phyloP scores from a whole-genome alignment of 805 yeast species.

The Starmerella powellii region DNA sequence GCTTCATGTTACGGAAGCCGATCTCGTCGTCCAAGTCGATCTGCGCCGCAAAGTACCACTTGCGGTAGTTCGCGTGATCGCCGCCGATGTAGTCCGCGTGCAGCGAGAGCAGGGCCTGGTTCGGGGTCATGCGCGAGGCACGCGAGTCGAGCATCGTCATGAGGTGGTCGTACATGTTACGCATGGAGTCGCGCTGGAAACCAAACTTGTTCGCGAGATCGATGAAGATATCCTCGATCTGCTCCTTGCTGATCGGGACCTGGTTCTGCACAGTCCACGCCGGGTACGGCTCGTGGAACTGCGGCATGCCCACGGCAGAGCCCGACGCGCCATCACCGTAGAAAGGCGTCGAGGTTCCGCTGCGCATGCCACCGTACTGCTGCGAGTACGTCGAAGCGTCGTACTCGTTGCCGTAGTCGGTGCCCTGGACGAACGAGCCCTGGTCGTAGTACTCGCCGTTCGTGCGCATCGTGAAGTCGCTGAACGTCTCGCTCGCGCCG shows the following conservation, averaged over 20 bases:
- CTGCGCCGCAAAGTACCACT: conserved; percentile 87
- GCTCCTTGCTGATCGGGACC: conserved; percentile 60
- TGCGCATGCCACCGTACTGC: conserved; percentile 39
- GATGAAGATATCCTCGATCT: conserved; percentile 49
- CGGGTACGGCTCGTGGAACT: conserved; percentile 82
- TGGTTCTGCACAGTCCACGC: conserved; percentile 96
- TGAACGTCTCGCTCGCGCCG: conserved; percentile 32
- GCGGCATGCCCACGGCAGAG: conserved; percentile 15
- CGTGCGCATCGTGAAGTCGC: conserved; percentile 36
- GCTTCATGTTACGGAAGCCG: conserved; percentile 45
- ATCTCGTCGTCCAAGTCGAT: conserved; percentile 60
- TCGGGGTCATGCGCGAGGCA: conserved; percentile 63
- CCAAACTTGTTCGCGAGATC: conserved; percentile 59
- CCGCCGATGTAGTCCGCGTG: conserved; percentile 94
- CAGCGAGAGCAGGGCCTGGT: conserved; percentile 56
- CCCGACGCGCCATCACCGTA: conserved; percentile 50
- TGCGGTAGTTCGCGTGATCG: conserved; percentile 68
- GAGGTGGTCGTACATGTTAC: conserved; percentile 70
- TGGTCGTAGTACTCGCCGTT: conserved; percentile 33
- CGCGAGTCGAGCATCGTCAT: conserved; percentile 77
- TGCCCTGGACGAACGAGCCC: conserved; percentile 23
- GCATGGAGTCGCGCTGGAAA: conserved; percentile 66
- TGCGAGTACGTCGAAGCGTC: conserved; percentile 25
- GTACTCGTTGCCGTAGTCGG: conserved; percentile 27
- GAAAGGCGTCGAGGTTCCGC: conserved; percentile 91